Evolutionary conservation across 192 early-diverging fungal genomes (phyloP), one percentile per base, ranked within the genome.

Genomic region (Phycomyces blakesleeanus): DNA sequence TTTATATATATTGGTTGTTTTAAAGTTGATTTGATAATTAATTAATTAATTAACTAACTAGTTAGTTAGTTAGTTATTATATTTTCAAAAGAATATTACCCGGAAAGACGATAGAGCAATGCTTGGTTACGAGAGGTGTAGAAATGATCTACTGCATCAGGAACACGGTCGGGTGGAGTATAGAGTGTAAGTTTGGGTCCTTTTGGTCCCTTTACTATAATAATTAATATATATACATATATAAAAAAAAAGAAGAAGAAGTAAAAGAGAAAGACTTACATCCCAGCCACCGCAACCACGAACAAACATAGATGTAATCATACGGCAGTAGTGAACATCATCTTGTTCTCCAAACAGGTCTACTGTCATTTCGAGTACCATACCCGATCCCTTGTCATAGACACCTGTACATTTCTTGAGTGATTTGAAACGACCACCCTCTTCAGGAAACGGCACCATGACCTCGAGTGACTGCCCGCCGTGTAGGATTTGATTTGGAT

Each of bases 71-170:
- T n/a, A n/a, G n/a, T n/a, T n/a, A n/a, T n/a, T n/a, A n/a, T n/a
- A n/a, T n/a, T n/a, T n/a, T n/a, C n/a, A n/a, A n/a, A n/a, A n/a
- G n/a, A n/a, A n/a, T n/a, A n/a, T 7, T 34, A 34, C 29, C 85
- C 89, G 14, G 84, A 87, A n/a, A 91, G 68, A 54, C 89, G 78
- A 69, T 91, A 91, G 4, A 90, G 55, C 22, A 90, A 69, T 5
- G 89, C 89, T 63, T 87, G 83, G 20, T 83, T 77, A 3, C 72
- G 53, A 47, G 40, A 61, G n/a, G 85, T 83, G 57, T 72, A 58
- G 56, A 68, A 71, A 18, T 66, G 66, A 25, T 78, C 71, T 5
- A 78, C 67, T 20, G 75, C 73, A 70, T 91, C 87, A 16, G 88
- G 83, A 22, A 63, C 74, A 56, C 84, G 83, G 57, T 84, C 76